Evolutionary conservation across 306 rosid genomes (phyloP).

Genomic region (Erythrophleum fordii): DNA sequence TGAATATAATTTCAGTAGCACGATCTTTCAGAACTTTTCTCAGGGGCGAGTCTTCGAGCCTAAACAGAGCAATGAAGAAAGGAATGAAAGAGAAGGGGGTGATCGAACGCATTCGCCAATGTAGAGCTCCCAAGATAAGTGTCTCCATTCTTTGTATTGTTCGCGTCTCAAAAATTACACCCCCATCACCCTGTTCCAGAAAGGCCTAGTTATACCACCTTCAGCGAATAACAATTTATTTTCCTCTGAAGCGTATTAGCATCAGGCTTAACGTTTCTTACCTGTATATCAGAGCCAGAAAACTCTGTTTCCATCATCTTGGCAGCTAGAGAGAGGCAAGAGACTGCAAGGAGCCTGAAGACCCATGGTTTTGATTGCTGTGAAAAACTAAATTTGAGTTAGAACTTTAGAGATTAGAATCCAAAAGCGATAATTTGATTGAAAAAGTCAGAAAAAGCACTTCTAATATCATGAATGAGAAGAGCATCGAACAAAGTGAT

Average conservation of each 20-base stretch:
- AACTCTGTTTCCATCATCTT: constrained; percentile 69
- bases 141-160: constrained; percentile 75
- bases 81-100: constrained; percentile 82
- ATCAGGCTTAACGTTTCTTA: constrained; percentile 2
- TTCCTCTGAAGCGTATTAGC: background rate
- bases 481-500: background rate
- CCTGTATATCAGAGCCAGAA: constrained; percentile 59
- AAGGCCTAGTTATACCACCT: background rate
- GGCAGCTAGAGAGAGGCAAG: constrained; percentile 77
- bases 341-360: constrained; percentile 66
- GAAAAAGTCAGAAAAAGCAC: background rate
- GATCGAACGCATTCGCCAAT: constrained; percentile 91
- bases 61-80: constrained; percentile 57
- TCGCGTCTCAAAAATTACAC: constrained; percentile 68
- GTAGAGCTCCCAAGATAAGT: constrained; percentile 68
- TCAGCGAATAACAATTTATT: background rate
- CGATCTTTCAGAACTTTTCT: constrained; percentile 63
- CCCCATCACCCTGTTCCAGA: constrained; percentile 52
- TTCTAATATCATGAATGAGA: background rate
- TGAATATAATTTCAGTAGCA: constrained; percentile 68
- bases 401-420: constrained; percentile 35
- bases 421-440: constrained; percentile 4
- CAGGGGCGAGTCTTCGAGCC: constrained; percentile 52
- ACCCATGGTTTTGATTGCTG: constrained; percentile 84
- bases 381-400: constrained; percentile 19